phyloP scores from a whole-genome alignment of 169 alveolate genomes.

The Cryptosporidium meleagridis region DNA sequence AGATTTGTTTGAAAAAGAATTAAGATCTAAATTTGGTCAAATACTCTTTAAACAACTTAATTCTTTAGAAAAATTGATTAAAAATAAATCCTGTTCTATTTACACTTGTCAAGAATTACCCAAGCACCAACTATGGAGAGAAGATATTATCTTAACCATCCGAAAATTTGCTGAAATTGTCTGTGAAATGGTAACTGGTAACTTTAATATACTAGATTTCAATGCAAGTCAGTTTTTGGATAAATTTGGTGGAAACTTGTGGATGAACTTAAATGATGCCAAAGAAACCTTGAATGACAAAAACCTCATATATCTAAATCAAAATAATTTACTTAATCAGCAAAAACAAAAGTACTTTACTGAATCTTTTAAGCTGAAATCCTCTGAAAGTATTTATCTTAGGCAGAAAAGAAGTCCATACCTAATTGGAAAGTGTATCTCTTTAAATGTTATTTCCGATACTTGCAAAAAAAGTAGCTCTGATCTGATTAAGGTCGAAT shows the following conservation, averaged over 20 bases:
- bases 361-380: too few species aligned
- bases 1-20: slow-evolving; percentile 82
- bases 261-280: slow-evolving; percentile 88
- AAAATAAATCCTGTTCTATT: neutral
- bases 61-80: too few species aligned
- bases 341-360: too few species aligned
- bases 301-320: neutral
- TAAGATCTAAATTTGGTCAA: slow-evolving; percentile 84
- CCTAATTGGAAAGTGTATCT: slow-evolving; percentile 65
- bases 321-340: too few species aligned
- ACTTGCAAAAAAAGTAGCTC: neutral
- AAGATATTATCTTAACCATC: slow-evolving; percentile 83
- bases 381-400: neutral
- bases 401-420: slow-evolving; percentile 67
- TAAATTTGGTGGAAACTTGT: slow-evolving; percentile 86
- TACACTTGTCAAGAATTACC: too few species aligned
- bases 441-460: too few species aligned
- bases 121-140: slow-evolving; percentile 61
- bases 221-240: slow-evolving; percentile 84
- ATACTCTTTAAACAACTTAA: slow-evolving; percentile 83
- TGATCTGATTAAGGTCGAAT: neutral
- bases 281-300: slow-evolving; percentile 83
- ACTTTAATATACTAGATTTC: slow-evolving; percentile 86
- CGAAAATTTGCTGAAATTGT: slow-evolving; percentile 86
- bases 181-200: slow-evolving; percentile 87